Base-by-base conservation (phyloP, 2,329 filamentous ascomycete genomes). In the Colletotrichum trifolii region DNA sequence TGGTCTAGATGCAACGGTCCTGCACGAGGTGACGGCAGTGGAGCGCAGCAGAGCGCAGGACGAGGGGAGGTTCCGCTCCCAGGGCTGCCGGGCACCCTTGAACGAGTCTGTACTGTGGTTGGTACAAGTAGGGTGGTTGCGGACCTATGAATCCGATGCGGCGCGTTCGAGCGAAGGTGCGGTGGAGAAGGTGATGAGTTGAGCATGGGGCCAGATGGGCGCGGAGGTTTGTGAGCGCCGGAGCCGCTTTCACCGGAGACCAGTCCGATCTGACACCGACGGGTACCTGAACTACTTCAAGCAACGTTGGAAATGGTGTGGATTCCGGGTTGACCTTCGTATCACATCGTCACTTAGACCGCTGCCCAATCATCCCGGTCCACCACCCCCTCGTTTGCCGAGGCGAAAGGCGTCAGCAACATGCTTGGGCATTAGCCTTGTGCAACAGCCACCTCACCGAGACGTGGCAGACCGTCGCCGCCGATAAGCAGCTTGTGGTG, bases 71-170 rank as follows among this genome's bases (percentile, higher is more conserved):
- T 50, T 34, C 57, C 39, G 62, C 57, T 65, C 39, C 40, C 50
- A 55, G 46, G 39, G 57, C 61, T 64, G 57, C 57, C 35, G 46
- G 57, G 50, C 17, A 59, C 38, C 25, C 46, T 46, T 39, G 46
- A 35, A 4, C 33, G 15, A 36, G 25, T 36, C 33, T n/a, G 17
- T 49, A 42, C 33, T n/a, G 17, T 49, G 42, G 38, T 11, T 61
- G 17, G 25, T 25, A 25, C 25, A 5, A 25, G 4, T 25, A 25
- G 25, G 25, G 25, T 46, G 39, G 52, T 52, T 50, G 15, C 12
- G 25, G n/a, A 11, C 11, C 17, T 34, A 15, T 42, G 46, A 57
- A 39, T 48, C 40, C 42, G 6, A 13, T 17, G 49, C 13, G 8
- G 15, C 45, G 34, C 9, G 13, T 9, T 40, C 43, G 15, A n/a